A percentile compares a stretch with the other conserved stretches of the same genome.
Conservation (phyloP, 2,329 filamentous ascomycete genomes). For the Cercospora zeina region DNA sequence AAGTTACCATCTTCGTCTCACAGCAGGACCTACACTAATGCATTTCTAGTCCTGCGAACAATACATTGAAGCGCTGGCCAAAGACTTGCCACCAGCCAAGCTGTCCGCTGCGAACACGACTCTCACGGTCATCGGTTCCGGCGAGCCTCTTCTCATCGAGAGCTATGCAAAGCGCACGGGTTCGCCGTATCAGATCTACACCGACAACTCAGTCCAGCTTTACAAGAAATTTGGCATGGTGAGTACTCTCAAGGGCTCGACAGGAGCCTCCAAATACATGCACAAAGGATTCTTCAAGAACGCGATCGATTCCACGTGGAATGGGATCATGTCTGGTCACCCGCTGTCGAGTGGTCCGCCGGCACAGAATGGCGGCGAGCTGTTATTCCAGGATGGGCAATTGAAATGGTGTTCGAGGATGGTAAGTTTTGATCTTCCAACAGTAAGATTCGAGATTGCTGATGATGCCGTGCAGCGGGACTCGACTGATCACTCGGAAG, state of each 20-base stretch:
- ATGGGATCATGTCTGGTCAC: constrained; percentile 30
- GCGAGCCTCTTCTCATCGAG: constrained; percentile 36
- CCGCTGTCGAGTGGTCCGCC: constrained; percentile 32
- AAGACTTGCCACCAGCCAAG: constrained; percentile 29
- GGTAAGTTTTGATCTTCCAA: background rate
- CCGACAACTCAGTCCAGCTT: constrained; percentile 37
- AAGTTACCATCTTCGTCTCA: constrained; percentile 14
- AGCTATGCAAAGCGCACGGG: constrained; percentile 37
- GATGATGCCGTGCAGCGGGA: constrained; percentile 39
- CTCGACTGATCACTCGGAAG: constrained; percentile 41
- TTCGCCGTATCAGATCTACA: constrained; percentile 39
- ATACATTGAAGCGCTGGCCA: constrained; percentile 37
- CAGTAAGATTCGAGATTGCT: background rate
- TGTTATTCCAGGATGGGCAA: constrained; percentile 40
- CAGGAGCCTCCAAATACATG: constrained; percentile 16
- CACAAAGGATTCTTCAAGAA: constrained; percentile 29
- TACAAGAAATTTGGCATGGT: constrained; percentile 40
- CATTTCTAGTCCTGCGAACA: constrained; percentile 39
- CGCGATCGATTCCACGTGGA: constrained; percentile 30
- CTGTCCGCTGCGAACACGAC: constrained; percentile 31
- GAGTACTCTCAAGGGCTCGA: constrained; percentile 26
- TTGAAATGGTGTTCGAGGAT: constrained; percentile 36
- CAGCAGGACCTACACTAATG: background rate
- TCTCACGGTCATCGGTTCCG: constrained; percentile 42
- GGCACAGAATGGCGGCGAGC: constrained; percentile 42